A percentile compares a stretch with the other conserved stretches of the same genome.
Evolutionary conservation across 768 basidiomycete genomes (phyloP).

Genomic region (Mycena leptocephala): DNA sequence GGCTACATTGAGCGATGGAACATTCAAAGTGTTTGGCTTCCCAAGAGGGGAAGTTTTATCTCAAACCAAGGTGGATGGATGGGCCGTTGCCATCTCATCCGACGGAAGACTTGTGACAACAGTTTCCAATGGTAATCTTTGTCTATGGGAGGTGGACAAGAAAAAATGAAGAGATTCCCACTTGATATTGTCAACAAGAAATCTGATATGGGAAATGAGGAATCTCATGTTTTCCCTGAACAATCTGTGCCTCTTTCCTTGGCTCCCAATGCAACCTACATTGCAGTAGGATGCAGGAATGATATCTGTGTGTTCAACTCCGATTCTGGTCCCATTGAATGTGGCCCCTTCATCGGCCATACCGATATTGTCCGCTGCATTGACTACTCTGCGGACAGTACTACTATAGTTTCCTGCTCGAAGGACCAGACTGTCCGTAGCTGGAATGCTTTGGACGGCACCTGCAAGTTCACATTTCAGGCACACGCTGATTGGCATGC

Average conservation of each 20-base stretch:
- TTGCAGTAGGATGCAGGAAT: background rate
- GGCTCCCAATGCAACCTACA: background rate
- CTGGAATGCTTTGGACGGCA: background rate
- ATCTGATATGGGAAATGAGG: too few relatives aligned
- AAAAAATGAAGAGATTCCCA: background rate
- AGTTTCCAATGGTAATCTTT: background rate
- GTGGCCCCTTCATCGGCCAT: background rate
- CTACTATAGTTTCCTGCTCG: background rate
- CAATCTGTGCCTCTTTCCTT: background rate
- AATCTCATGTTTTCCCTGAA: too few relatives aligned
- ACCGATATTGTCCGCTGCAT: background rate
- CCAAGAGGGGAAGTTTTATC: background rate
- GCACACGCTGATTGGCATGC: background rate
- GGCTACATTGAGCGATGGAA: background rate
- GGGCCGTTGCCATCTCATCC: background rate
- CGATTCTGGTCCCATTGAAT: background rate
- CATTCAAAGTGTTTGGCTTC: background rate
- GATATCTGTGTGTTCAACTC: background rate
- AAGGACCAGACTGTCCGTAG: background rate
- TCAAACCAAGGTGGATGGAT: background rate
- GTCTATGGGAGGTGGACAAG: background rate
- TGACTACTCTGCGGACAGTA: background rate
- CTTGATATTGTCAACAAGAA: background rate
- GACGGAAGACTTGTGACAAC: background rate
- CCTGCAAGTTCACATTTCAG: background rate